Base-by-base conservation (phyloP, 331 rosid species). In the Malus hybrid region DNA sequence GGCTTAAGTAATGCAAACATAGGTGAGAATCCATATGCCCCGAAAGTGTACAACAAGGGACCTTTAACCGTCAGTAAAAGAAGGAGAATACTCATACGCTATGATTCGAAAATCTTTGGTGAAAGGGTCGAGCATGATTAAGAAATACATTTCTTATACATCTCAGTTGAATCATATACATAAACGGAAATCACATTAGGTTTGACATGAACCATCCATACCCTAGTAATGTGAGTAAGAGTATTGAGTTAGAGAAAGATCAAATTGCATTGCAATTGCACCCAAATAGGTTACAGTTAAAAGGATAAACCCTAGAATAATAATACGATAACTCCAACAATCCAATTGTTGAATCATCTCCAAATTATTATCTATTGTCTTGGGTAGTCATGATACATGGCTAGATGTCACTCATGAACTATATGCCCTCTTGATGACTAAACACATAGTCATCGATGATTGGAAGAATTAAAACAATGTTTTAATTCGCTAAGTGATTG, bases 1-100 rank as follows among this genome's bases (percentile, higher is more conserved):
- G 0, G 0, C n/a, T 14, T 48, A 1, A 14, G 6, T 5, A 14
- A 48, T 0, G 3, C 7, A 48, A 14, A 48, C 7, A 5, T 50
- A 0, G 56, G 3, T 50, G 8, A 50, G 1, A 15, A 50, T 48
- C 55, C 7, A 14, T 24, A 5, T 14, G 18, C 1, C 7, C 0
- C 0, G 0, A 50, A 50, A 50, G 13, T 11, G 50, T 4, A 44
- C 2, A 44, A 44, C 15, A 12, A 44, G 6, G 6, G 16, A 44
- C 15, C 16, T 44, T 44, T 12, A 44, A 44, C 6, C 2, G 5
- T 44, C 16, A 11, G 0, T 44, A 44, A 44, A 6, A 11, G 2
- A 44, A 44, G 50, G 50, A 44, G 50, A 44, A 44, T 3, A 44
- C 15, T 44, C 16, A 2, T 12, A 12, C 0, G 5, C 4, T 4